Conservation (phyloP, 768 basidiomycete species). For the Xanthoconium stramineum region DNA sequence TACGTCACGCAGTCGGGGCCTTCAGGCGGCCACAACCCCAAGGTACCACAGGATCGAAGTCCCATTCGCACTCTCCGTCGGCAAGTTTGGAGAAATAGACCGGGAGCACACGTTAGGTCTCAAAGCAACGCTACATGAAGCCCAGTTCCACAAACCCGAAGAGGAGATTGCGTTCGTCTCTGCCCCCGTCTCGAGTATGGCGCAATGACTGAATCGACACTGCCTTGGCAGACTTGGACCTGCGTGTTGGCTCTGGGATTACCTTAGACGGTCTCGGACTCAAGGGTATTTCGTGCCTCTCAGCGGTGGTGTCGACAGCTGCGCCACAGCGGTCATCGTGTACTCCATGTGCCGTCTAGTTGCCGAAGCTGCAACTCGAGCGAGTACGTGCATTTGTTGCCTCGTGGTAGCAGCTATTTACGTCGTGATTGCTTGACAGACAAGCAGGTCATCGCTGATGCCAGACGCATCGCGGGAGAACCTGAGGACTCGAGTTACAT, state of each 20-base stretch:
- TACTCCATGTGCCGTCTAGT: constrained; percentile 96
- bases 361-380: constrained; percentile 66
- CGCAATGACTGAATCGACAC: background rate
- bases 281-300: constrained; percentile 96
- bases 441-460: constrained; percentile 85
- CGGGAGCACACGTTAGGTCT: constrained; percentile 48
- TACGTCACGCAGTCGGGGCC: constrained; percentile 75
- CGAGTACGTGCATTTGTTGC: constrained; percentile 48
- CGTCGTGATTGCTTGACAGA: constrained; percentile 40
- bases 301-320: constrained; percentile 96
- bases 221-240: constrained; percentile 71
- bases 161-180: constrained; percentile 92
- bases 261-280: constrained; percentile 87
- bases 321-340: constrained; percentile 93
- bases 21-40: constrained; percentile 80
- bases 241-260: constrained; percentile 99
- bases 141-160: constrained; percentile 76
- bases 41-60: constrained; percentile 82
- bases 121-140: constrained; percentile 41
- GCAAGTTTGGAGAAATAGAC: constrained; percentile 62
- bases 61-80: constrained; percentile 73
- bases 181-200: background rate
- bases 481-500: constrained; percentile 76
- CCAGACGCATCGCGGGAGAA: constrained; percentile 85
- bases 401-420: background rate